A percentile compares a stretch with the other conserved stretches of the same genome.
phyloP scores from a whole-genome alignment of 495 filamentous ascomycete genomes.

The Daldinia caldariorum region DNA sequence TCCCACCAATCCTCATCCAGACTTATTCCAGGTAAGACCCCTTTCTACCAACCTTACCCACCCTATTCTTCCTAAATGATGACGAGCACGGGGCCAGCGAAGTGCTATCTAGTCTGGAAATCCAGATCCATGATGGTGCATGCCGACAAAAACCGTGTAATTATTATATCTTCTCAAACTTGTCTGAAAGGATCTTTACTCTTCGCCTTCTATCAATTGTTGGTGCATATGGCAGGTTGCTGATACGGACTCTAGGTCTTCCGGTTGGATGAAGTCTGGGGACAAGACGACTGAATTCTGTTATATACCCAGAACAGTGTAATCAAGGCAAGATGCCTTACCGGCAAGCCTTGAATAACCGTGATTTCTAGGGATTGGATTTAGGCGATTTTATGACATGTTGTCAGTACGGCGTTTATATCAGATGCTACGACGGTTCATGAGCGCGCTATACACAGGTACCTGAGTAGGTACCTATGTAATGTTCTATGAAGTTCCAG shows the following conservation, averaged over 20 bases:
- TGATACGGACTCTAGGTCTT: conserved; percentile 12
- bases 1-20: neutral
- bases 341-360: neutral
- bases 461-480: too few relatives aligned
- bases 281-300: neutral
- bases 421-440: neutral
- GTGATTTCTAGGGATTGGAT: neutral
- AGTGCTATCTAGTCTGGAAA: conserved; percentile 45
- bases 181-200: conserved; percentile 50
- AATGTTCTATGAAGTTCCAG: too few relatives aligned
- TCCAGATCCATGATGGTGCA: conserved; percentile 39
- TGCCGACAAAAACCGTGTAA: conserved; percentile 62
- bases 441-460: neutral
- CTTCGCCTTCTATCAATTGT: neutral
- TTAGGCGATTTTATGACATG: neutral
- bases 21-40: conserved; percentile 16
- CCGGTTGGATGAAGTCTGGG: neutral
- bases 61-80: conserved; percentile 52
- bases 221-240: neutral
- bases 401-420: neutral
- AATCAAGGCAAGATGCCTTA: neutral
- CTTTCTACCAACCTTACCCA: neutral
- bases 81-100: conserved; percentile 66
- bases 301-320: neutral
- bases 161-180: conserved; percentile 61